Conservation (phyloP, 148 eudicot species). For the Rhododendron kiyosumense region DNA sequence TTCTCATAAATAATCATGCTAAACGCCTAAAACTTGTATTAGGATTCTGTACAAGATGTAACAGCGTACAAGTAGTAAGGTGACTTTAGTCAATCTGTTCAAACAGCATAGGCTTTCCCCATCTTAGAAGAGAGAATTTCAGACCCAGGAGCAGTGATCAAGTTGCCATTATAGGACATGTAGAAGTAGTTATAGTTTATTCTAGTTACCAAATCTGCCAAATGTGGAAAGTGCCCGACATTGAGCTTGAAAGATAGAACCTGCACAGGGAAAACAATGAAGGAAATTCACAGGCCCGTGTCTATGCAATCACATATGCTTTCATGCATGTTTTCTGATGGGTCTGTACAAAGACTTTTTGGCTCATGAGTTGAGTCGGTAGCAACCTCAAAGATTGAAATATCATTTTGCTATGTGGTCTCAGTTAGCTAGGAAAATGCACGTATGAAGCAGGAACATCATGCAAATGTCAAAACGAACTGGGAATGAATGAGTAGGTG, state of each 20-base stretch:
- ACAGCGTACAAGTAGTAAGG: neutral
- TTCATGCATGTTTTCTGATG: neutral
- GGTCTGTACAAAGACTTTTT: neutral
- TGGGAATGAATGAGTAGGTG: neutral
- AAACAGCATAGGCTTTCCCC: conserved; percentile 38
- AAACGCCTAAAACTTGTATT: neutral
- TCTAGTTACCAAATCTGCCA: conserved; percentile 88
- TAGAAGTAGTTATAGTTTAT: conserved; percentile 87
- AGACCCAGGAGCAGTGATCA: conserved; percentile 57
- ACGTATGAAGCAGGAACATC: neutral
- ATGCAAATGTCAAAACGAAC: neutral
- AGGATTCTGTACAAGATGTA: neutral
- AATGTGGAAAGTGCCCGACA: conserved; percentile 90
- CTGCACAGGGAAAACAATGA: conserved; percentile 34
- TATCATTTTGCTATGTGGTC: neutral
- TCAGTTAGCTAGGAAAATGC: neutral
- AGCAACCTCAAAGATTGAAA: neutral
- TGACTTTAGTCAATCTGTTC: conserved; percentile 25
- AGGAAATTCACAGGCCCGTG: neutral
- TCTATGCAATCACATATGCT: neutral
- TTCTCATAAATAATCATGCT: neutral
- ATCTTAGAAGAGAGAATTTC: conserved; percentile 35
- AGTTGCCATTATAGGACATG: conserved; percentile 74
- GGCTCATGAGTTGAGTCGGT: neutral
- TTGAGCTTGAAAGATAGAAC: conserved; percentile 85